These are phyloP conservation scores for Physaria fendleri DNA, from an alignment of 345 rosid genomes.

Conservation along the genomic window DNA sequence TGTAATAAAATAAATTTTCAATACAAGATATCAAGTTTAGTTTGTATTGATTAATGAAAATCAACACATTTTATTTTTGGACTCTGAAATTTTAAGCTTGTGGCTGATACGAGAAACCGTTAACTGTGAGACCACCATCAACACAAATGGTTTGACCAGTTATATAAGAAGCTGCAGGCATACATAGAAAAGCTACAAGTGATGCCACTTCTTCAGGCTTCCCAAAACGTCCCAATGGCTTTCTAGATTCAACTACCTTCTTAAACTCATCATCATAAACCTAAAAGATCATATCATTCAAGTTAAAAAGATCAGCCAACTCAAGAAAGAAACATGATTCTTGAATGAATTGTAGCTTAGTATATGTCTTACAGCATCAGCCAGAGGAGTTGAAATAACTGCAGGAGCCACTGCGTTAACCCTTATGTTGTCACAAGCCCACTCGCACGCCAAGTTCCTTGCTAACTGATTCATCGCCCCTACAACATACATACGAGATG, in stretches of 20 bases:
- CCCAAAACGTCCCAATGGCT: conserved; percentile 43
- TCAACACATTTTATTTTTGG: not conserved
- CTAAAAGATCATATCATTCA: conserved; percentile 12
- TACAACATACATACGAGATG: conserved; percentile 12
- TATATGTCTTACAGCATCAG: conserved; percentile 43
- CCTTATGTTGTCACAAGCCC: conserved; percentile 74
- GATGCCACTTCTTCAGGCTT: conserved; percentile 51
- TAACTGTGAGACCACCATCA: conserved; percentile 47
- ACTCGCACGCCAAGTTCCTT: conserved; percentile 68
- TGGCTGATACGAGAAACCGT: conserved; percentile 35
- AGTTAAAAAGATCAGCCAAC: conserved; percentile 12
- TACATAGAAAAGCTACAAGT: conserved; percentile 47
- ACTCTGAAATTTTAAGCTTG: not conserved
- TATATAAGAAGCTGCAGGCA: conserved; percentile 58
- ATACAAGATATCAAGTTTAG: too few species aligned
- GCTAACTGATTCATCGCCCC: conserved; percentile 82
- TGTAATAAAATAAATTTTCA: too few species aligned
- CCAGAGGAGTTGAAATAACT: conserved; percentile 64
- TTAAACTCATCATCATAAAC: conserved; percentile 17
- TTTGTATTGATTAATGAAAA: too few species aligned
- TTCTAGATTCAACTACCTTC: conserved; percentile 26
- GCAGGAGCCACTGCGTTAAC: conserved; percentile 78
- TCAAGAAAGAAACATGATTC: not conserved
- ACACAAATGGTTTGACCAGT: conserved; percentile 55
- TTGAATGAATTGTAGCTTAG: not conserved